These are phyloP conservation scores for Colletotrichum nymphaeae DNA, from an alignment of 2,329 filamentous ascomycete genomes.

Conservation along the genomic window DNA sequence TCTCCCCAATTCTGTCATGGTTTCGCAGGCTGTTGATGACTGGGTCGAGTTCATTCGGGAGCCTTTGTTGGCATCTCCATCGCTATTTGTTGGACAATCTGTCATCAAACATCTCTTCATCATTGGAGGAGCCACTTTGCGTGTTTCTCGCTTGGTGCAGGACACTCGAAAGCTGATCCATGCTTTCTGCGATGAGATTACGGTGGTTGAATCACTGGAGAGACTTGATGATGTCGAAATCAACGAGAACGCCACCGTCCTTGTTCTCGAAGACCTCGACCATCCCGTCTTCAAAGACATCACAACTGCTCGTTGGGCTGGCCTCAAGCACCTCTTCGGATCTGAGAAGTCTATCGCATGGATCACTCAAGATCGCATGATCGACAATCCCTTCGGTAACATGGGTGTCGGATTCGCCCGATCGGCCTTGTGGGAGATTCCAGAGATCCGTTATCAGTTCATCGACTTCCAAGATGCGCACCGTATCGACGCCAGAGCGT, in stretches of 20 bases:
- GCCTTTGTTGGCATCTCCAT: not conserved
- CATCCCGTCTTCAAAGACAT: constrained; percentile 46
- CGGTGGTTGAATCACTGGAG: not conserved
- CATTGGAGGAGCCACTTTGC: constrained; percentile 2
- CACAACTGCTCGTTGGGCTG: constrained; percentile 39
- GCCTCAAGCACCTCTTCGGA: not conserved
- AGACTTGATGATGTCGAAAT: not conserved
- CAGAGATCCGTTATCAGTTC: constrained; percentile 23
- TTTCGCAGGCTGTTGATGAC: constrained; percentile 5
- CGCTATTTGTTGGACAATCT: not conserved
- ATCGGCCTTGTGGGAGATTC: constrained; percentile 13
- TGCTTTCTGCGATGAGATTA: not conserved
- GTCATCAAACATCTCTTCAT: constrained; percentile 13
- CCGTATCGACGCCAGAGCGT: not conserved
- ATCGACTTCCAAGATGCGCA: constrained; percentile 15
- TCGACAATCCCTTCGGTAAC: constrained; percentile 36
- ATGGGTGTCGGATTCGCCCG: constrained; percentile 34
- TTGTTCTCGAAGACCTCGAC: constrained; percentile 26
- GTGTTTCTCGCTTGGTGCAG: not conserved
- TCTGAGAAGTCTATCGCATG: not conserved
- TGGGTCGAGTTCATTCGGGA: not conserved
- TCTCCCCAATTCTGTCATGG: constrained; percentile 9
- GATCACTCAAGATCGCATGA: constrained; percentile 26
- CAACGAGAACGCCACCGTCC: not conserved
- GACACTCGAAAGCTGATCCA: not conserved